phyloP scores from a whole-genome alignment of 352 stramenopile species.

The Phytophthora pini region DNA sequence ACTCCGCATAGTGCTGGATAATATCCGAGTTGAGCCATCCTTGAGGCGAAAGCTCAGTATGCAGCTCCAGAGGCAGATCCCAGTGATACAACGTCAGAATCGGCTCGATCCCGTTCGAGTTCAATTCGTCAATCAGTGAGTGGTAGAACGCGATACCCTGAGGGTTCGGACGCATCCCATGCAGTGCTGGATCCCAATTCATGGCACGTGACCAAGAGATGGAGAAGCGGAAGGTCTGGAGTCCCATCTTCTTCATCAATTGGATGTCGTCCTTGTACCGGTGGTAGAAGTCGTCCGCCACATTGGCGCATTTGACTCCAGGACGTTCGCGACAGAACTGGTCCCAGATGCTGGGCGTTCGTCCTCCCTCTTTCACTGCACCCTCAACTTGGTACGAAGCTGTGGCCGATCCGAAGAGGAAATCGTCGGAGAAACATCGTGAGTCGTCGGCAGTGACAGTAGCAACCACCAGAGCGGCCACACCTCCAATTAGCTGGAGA shows the following conservation, averaged over 20 bases:
- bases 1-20: slow-evolving; percentile 76
- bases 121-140: slow-evolving; percentile 86
- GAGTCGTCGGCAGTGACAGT: slow-evolving; percentile 1
- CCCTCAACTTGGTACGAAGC: slow-evolving; percentile 94
- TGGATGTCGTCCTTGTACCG: slow-evolving; percentile 90
- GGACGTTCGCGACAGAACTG: slow-evolving; percentile 71
- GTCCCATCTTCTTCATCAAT: slow-evolving; percentile 89
- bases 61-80: slow-evolving; percentile 90
- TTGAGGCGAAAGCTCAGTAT: slow-evolving; percentile 62
- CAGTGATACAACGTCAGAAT: slow-evolving; percentile 95
- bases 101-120: slow-evolving; percentile 14
- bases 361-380: slow-evolving; percentile 68
- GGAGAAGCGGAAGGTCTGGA: slow-evolving; percentile 94
- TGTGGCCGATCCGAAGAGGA: slow-evolving; percentile 90
- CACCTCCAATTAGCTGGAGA: slow-evolving; percentile 8
- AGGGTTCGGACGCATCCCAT: slow-evolving; percentile 74
- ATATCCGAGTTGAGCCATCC: slow-evolving; percentile 67
- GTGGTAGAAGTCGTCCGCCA: slow-evolving; percentile 95
- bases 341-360: slow-evolving; percentile 93
- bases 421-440: slow-evolving; percentile 56
- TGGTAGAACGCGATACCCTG: slow-evolving; percentile 93
- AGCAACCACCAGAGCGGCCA: slow-evolving; percentile 29
- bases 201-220: slow-evolving; percentile 93
- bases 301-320: slow-evolving; percentile 81
- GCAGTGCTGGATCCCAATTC: slow-evolving; percentile 62